Base-by-base conservation (phyloP, 2,329 filamentous ascomycete species). In the Emmonsia crescens region DNA sequence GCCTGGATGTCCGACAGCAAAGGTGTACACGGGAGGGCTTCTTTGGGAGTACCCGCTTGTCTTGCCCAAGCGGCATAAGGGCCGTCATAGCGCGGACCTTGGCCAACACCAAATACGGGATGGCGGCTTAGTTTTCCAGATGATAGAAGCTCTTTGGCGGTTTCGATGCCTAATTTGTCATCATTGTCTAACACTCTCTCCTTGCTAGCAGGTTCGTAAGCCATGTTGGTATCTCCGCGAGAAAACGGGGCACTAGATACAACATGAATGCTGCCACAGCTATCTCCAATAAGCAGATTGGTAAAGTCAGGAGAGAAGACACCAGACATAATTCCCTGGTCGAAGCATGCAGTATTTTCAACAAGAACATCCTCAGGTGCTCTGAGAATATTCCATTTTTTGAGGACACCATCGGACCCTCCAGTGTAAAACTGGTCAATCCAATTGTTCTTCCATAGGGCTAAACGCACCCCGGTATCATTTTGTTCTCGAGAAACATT, bases 341-440 rank as follows among this genome's bases (percentile, higher is more conserved):
- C 68, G 10, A 83, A 72, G 0, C 70, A 74, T 1, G 77, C 75
- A 0, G 82, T 70, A 62, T 86, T 78, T n/a, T 77, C 73, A 27
- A 84, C 71, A 40, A 80, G 76, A 0, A 76, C 77, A 69, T 85
- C 78, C 52, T 81, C 76, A 0, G 76, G 69, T 0, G 81, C 75
- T 10, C 76, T 76, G 52, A 80, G 78, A 2, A 84, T 79, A 68
- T 86, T 79, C 84, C 84, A 87, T 2, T 76, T 74, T 63, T 85
- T 85, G 46, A 87, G 72, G 0, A 81, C 72, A 2, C 84, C 84
- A 68, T 87, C 84, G 4, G 83, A 85, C 5, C 81, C 82, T 19
- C 83, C 84, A 29, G 81, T 84, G 68, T 82, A 85, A 9, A 86
- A 75, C 1, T 82, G 75, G 6, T 77, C 76, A 21, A 77, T 73